Conservation (phyloP, 164 flowering plant genomes). For the Nymphaea colorata region DNA sequence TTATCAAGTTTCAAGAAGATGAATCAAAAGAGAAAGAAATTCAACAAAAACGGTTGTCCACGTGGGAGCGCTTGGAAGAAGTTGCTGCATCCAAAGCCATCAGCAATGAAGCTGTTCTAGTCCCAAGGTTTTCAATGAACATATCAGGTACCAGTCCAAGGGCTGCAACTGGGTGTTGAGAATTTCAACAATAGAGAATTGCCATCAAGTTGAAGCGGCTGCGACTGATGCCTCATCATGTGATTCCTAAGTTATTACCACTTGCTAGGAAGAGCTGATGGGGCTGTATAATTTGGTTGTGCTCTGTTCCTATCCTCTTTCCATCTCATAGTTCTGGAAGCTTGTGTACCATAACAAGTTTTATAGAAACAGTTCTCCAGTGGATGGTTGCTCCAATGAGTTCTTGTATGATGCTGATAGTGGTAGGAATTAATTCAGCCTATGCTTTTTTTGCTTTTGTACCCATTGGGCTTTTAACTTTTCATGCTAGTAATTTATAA, state of each 20-base stretch:
- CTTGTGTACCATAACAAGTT: neutral
- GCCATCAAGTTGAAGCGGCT: neutral
- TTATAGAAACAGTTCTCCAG: neutral
- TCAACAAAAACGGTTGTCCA: constrained; percentile 36
- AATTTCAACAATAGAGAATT: neutral
- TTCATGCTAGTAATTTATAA: too few relatives aligned
- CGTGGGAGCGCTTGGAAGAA: constrained; percentile 75
- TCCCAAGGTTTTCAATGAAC: constrained; percentile 38
- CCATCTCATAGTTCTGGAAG: neutral
- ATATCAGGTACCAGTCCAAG: constrained; percentile 26
- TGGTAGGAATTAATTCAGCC: constrained; percentile 6
- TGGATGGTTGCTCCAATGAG: constrained; percentile 1
- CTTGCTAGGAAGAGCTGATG: neutral
- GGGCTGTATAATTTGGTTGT: neutral
- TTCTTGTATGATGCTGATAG: constrained; percentile 8
- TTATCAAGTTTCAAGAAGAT: constrained; percentile 44
- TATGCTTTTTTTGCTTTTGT: constrained; percentile 7
- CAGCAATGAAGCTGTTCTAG: constrained; percentile 47
- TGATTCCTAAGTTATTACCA: neutral
- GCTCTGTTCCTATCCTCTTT: neutral
- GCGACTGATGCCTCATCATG: neutral
- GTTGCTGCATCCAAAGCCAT: constrained; percentile 52
- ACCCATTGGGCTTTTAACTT: constrained; percentile 3
- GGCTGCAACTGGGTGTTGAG: constrained; percentile 31
- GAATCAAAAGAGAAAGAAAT: constrained; percentile 42